Evolutionary conservation across 192 early-diverging fungal species (phyloP).

Genomic region (Phlyctochytrium bullatum): DNA sequence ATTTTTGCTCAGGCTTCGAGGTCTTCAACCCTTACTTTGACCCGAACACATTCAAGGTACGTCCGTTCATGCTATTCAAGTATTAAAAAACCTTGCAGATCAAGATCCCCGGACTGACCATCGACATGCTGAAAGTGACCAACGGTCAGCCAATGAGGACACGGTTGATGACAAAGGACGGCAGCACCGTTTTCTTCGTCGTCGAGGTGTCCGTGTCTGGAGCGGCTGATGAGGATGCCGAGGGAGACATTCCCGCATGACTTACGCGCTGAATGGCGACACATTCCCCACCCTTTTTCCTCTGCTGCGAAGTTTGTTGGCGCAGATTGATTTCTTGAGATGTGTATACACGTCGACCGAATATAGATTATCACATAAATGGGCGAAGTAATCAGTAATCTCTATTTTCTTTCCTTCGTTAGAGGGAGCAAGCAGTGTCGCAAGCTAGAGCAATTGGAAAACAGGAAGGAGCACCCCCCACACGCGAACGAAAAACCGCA

Average conservation of each 20-base stretch:
- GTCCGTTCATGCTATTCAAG: background rate
- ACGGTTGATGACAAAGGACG: slow-evolving; percentile 24
- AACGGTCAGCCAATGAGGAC: slow-evolving; percentile 30
- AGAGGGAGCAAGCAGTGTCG: no score
- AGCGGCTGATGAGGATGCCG: background rate
- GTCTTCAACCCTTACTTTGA: slow-evolving; percentile 34
- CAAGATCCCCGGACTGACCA: slow-evolving; percentile 22
- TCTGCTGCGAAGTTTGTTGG: no score
- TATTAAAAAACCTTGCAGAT: slow-evolving; percentile 8
- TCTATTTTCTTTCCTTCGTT: no score
- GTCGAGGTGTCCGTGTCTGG: slow-evolving; percentile 20
- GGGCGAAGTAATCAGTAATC: no score
- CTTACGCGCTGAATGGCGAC: no score
- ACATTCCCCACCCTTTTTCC: no score
- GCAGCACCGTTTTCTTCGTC: slow-evolving; percentile 15
- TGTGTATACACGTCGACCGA: no score
- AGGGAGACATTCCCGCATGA: background rate
- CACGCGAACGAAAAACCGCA: no score
- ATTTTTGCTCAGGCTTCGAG: slow-evolving; percentile 19
- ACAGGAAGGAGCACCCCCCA: no score
- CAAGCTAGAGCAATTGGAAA: no score
- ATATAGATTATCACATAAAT: no score
- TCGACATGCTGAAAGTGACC: slow-evolving; percentile 26
- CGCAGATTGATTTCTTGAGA: no score
- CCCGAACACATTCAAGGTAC: slow-evolving; percentile 30